Conservation (phyloP, 2,329 filamentous ascomycete genomes). For the Nannizzia gypsea region DNA sequence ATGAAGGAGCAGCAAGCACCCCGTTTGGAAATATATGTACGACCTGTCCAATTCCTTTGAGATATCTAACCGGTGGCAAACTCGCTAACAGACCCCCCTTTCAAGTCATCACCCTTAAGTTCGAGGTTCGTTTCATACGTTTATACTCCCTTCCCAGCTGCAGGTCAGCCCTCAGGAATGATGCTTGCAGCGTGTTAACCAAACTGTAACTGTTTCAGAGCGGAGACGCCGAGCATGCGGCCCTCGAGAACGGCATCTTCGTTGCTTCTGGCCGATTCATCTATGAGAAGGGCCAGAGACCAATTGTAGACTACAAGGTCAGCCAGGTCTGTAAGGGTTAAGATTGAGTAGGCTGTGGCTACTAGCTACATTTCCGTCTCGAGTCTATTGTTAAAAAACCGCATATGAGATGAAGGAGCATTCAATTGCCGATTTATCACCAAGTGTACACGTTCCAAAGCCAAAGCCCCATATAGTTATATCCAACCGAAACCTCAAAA, state of each 20-base stretch:
- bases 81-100: background rate
- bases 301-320: slow-evolving; percentile 34
- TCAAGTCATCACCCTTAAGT: slow-evolving; percentile 28
- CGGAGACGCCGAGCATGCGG: slow-evolving; percentile 32
- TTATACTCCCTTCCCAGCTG: background rate
- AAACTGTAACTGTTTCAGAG: slow-evolving; percentile 20
- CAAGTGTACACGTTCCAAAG: background rate
- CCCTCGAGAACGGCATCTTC: slow-evolving; percentile 31
- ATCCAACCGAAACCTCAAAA: background rate
- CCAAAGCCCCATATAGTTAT: background rate
- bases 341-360: too few relatives aligned
- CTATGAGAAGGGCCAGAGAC: slow-evolving; percentile 25
- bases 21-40: slow-evolving; percentile 32
- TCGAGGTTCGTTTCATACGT: slow-evolving; percentile 28
- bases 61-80: background rate
- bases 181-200: background rate
- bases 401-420: background rate
- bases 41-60: slow-evolving; percentile 12
- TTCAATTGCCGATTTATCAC: background rate
- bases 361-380: background rate
- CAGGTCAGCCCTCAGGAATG: background rate
- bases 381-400: background rate
- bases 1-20: slow-evolving; percentile 24
- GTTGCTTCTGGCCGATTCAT: slow-evolving; percentile 32
- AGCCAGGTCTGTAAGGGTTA: slow-evolving; percentile 26